A percentile compares a stretch with the other conserved stretches of the same genome.
These are phyloP conservation scores for Domatiomyces catenatus DNA, from an alignment of 2,329 filamentous ascomycete species.

Conservation along the genomic window DNA sequence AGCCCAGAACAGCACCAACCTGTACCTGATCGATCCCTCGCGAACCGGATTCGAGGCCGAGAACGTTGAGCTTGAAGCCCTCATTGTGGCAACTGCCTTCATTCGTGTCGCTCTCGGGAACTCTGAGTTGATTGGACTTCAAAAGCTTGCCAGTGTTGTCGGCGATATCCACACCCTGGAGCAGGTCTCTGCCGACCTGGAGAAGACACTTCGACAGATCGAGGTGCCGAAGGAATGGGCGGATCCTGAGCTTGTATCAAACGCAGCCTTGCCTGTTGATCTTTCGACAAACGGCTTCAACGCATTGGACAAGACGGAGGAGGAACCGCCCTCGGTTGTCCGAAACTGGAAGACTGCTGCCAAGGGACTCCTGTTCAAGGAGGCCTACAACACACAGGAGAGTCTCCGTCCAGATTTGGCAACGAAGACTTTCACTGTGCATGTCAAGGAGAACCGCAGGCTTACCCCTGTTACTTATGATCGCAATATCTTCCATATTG, in stretches of 20 bases:
- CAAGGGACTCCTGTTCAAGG: constrained; percentile 83
- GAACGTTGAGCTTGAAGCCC: constrained; percentile 44
- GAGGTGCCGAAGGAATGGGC: constrained; percentile 71
- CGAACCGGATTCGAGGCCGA: constrained; percentile 53
- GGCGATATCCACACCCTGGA: constrained; percentile 48
- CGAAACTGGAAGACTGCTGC: constrained; percentile 70
- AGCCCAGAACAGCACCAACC: constrained; percentile 50
- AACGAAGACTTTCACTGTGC: constrained; percentile 72
- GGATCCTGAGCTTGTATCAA: constrained; percentile 36
- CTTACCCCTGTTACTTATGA: constrained; percentile 80
- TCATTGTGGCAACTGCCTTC: constrained; percentile 69
- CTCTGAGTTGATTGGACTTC: constrained; percentile 44
- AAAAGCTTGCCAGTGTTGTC: constrained; percentile 50
- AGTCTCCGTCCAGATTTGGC: constrained; percentile 70
- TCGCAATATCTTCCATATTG: constrained; percentile 99
- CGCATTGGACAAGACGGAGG: constrained; percentile 59
- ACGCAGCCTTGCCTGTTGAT: constrained; percentile 28
- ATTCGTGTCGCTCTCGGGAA: constrained; percentile 59
- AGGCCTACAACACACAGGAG: constrained; percentile 64
- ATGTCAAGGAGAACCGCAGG: constrained; percentile 87
- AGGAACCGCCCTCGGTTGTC: constrained; percentile 50
- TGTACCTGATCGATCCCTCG: constrained; percentile 62
- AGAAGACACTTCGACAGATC: constrained; percentile 54
- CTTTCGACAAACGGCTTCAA: constrained; percentile 70
- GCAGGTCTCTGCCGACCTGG: constrained; percentile 44